phyloP scores from a whole-genome alignment of 2,329 filamentous ascomycete genomes.

The Escovopsis sp. region DNA sequence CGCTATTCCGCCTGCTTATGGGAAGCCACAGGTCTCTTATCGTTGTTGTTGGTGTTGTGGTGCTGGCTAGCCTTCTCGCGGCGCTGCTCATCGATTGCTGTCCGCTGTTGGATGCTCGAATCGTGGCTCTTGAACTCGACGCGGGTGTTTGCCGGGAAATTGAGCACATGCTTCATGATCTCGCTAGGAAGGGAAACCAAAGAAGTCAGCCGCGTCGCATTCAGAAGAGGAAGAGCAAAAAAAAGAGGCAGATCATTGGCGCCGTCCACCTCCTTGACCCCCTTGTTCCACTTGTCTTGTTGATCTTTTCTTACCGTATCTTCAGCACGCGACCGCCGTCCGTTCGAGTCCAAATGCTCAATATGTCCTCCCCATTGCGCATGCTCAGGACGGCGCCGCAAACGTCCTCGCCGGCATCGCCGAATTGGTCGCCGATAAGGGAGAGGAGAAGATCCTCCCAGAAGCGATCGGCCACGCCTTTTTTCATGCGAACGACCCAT shows the following conservation, averaged over 20 bases:
- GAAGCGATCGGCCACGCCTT: slow-evolving; percentile 89
- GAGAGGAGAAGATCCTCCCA: slow-evolving; percentile 91
- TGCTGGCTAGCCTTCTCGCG: slow-evolving; percentile 59
- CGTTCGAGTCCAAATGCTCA: slow-evolving; percentile 94
- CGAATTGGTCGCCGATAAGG: slow-evolving; percentile 86
- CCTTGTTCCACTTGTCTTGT: too few species aligned
- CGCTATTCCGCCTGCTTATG: slow-evolving; percentile 21
- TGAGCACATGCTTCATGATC: slow-evolving; percentile 80
- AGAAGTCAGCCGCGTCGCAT: background rate
- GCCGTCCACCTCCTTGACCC: too few species aligned
- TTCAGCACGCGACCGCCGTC: slow-evolving; percentile 89
- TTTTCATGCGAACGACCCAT: slow-evolving; percentile 94
- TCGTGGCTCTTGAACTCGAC: slow-evolving; percentile 95
- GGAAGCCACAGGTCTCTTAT: background rate
- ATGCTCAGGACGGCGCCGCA: slow-evolving; percentile 92
- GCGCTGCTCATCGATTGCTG: slow-evolving; percentile 77
- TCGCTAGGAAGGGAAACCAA: slow-evolving; percentile 40
- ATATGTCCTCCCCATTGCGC: slow-evolving; percentile 86
- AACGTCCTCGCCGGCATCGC: slow-evolving; percentile 82
- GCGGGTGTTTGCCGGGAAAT: slow-evolving; percentile 74
- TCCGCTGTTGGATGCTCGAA: slow-evolving; percentile 83
- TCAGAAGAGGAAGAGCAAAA: background rate
- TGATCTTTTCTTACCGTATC: slow-evolving; percentile 54
- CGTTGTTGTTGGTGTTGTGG: slow-evolving; percentile 23
- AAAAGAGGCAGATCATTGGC: background rate